Conservation (phyloP, 2,329 filamentous ascomycete species). For the Orbilia blumenaviensis region DNA sequence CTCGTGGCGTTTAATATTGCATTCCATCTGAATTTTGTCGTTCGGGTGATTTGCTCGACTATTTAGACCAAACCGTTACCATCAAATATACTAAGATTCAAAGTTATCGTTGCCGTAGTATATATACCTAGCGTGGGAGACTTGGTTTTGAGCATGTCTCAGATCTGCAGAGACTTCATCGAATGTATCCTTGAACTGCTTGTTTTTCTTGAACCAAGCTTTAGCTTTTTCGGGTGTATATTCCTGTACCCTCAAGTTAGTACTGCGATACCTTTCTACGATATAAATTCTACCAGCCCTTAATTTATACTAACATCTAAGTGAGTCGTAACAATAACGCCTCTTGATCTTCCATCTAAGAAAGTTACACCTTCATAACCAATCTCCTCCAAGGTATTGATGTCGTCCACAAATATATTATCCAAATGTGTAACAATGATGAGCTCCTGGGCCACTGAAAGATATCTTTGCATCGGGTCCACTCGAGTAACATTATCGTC, state of each 20-base stretch:
- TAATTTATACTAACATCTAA: slow-evolving; percentile 8
- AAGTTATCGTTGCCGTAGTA: background rate
- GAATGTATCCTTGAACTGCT: background rate
- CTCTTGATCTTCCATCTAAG: slow-evolving; percentile 12
- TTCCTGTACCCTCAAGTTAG: background rate
- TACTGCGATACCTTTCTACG: background rate
- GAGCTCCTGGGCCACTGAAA: slow-evolving; percentile 19
- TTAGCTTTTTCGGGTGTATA: background rate
- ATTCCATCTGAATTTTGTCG: background rate
- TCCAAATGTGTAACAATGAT: slow-evolving; percentile 13
- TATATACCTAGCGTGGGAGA: background rate
- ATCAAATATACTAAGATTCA: background rate
- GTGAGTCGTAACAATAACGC: slow-evolving; percentile 5
- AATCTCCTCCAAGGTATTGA: background rate
- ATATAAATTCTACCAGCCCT: no score
- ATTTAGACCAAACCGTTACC: no score
- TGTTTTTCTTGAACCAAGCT: background rate
- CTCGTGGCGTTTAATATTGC: background rate
- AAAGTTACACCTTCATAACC: slow-evolving; percentile 19
- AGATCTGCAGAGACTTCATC: background rate
- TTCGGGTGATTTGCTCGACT: background rate
- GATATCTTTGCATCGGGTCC: slow-evolving; percentile 4
- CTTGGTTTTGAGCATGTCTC: background rate
- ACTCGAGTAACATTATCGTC: slow-evolving; percentile 10
- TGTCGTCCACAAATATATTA: background rate